Percentiles rank a stretch among this genome's conserved stretches.
Conservation (phyloP, 495 filamentous ascomycete genomes). For the Annulohypoxylon moriforme region DNA sequence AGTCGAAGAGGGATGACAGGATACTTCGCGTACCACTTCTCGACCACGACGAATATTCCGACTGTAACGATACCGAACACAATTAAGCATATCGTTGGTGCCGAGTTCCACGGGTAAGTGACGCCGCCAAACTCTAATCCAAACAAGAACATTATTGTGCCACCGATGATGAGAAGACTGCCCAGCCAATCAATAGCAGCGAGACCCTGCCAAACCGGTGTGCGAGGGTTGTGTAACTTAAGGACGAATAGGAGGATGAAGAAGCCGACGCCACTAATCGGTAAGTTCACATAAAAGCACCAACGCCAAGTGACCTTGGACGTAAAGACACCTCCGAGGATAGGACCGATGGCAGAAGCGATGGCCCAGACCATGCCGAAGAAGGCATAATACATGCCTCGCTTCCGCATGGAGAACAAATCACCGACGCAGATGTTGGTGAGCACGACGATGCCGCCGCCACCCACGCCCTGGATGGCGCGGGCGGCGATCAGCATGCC, state of each 20-base stretch:
- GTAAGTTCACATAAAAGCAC: constrained; percentile 60
- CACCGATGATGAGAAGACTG: constrained; percentile 72
- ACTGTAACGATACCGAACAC: constrained; percentile 73
- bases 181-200: constrained; percentile 80
- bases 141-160: constrained; percentile 81
- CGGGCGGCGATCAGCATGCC: constrained; percentile 79
- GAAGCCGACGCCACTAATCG: constrained; percentile 74
- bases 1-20: constrained; percentile 79
- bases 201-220: constrained; percentile 72
- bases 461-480: constrained; percentile 81
- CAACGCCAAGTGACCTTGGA: constrained; percentile 51
- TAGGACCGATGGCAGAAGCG: constrained; percentile 76
- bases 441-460: constrained; percentile 80
- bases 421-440: constrained; percentile 85
- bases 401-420: constrained; percentile 73
- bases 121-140: constrained; percentile 81
- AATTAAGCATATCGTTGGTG: constrained; percentile 79
- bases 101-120: constrained; percentile 75
- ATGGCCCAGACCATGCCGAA: constrained; percentile 78
- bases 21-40: constrained; percentile 75
- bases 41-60: constrained; percentile 70
- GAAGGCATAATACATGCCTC: constrained; percentile 67
- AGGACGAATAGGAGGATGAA: constrained; percentile 74
- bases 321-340: constrained; percentile 81
- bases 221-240: constrained; percentile 77